Conservation (phyloP, 768 basidiomycete genomes). For the Amanita pallidorosea region DNA sequence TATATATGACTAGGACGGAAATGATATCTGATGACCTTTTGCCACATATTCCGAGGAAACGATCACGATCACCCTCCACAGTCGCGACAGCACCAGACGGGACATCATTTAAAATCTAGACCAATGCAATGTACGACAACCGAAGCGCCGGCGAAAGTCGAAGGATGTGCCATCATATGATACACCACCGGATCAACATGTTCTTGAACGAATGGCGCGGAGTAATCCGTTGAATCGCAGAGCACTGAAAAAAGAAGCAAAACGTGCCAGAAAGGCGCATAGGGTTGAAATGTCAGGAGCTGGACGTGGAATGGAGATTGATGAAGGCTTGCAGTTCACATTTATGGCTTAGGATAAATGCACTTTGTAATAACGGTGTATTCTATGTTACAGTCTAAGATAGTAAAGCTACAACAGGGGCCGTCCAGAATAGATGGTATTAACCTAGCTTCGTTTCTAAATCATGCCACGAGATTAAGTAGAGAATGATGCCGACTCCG, state of each 20-base stretch:
- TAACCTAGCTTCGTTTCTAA: constrained; percentile 58
- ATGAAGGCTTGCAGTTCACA: constrained; percentile 34
- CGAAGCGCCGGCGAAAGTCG: constrained; percentile 51
- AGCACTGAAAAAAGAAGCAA: constrained; percentile 53
- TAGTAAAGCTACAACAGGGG: no score
- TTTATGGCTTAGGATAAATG: constrained; percentile 27
- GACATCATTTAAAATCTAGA: neutral
- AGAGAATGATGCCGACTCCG: constrained; percentile 45
- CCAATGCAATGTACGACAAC: constrained; percentile 23
- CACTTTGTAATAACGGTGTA: neutral
- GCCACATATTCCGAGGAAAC: constrained; percentile 25
- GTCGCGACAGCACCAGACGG: constrained; percentile 6
- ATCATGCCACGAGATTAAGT: constrained; percentile 46
- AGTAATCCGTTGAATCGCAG: constrained; percentile 53
- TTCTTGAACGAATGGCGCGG: constrained; percentile 32
- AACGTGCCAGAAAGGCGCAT: constrained; percentile 46
- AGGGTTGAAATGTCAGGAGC: constrained; percentile 16
- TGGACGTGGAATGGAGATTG: constrained; percentile 33
- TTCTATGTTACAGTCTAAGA: neutral
- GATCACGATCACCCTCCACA: constrained; percentile 24
- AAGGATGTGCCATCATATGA: constrained; percentile 47
- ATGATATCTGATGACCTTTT: constrained; percentile 26
- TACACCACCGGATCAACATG: constrained; percentile 34
- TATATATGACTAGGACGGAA: constrained; percentile 13
- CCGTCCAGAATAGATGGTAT: neutral